Percentiles rank a stretch among this genome's conserved stretches.
Evolutionary conservation across 768 basidiomycete genomes (phyloP).

Genomic region (Pisolithus microcarpus): DNA sequence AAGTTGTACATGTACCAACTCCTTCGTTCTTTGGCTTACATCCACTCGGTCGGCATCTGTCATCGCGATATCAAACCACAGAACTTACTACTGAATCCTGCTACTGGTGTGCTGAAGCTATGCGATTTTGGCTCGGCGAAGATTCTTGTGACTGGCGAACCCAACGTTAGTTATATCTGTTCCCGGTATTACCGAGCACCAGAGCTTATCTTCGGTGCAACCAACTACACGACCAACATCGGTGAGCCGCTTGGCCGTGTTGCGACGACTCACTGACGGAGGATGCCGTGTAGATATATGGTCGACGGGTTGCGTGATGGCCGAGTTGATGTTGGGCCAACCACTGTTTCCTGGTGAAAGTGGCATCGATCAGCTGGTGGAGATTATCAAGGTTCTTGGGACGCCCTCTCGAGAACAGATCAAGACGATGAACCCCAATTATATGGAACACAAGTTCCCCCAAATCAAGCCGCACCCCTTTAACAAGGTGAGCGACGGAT

Average conservation of each 20-base stretch:
- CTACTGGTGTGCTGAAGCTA: conserved; percentile 92
- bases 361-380: conserved; percentile 97
- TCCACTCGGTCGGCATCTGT: conserved; percentile 98
- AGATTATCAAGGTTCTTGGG: conserved; percentile 99
- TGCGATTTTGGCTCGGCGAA: conserved; percentile 99
- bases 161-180: conserved; percentile 99
- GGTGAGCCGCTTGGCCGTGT: conserved; percentile 45
- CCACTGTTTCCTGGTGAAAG: conserved; percentile 98
- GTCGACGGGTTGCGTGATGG: conserved; percentile 99
- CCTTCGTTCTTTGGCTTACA: conserved; percentile 95
- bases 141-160: conserved; percentile 95
- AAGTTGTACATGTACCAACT: conserved; percentile 99
- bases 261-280: conserved; percentile 2
- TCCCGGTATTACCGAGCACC: conserved; percentile 99
- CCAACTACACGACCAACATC: conserved; percentile 99
- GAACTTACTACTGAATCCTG: conserved; percentile 94
- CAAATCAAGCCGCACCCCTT: conserved; percentile 99
- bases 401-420: conserved; percentile 98
- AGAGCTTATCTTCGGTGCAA: conserved; percentile 98
- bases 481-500: conserved; percentile 60
- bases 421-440: conserved; percentile 99
- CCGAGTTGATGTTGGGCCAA: conserved; percentile 97
- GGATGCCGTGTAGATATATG: conserved; percentile 69
- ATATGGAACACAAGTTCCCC: conserved; percentile 99
- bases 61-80: conserved; percentile 99